Conservation (phyloP, 305 asterid genomes). For the Solanum hybrid region DNA sequence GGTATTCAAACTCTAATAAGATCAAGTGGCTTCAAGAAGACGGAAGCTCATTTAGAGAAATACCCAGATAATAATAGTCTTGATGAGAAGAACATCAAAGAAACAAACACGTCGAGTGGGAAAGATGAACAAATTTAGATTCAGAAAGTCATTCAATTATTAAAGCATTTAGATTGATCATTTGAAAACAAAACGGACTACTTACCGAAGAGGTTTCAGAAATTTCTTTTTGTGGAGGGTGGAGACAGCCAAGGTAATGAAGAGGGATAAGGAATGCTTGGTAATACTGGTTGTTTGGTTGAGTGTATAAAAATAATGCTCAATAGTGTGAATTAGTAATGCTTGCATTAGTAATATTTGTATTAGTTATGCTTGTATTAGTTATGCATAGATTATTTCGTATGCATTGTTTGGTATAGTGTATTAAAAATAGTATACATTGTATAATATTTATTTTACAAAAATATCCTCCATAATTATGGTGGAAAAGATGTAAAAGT, state of each 20-base stretch:
- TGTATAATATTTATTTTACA: too few species aligned
- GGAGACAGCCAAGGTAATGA: neutral
- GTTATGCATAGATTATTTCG: too few species aligned
- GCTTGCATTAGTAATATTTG: too few species aligned
- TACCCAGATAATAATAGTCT: neutral
- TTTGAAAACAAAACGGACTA: neutral
- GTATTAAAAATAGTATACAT: too few species aligned
- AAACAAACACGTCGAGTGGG: neutral
- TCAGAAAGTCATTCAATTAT: neutral
- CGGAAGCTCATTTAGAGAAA: neutral
- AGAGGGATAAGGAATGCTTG: neutral
- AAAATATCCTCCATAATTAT: too few species aligned
- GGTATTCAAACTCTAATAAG: neutral
- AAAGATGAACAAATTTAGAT: neutral
- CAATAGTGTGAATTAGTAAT: too few species aligned
- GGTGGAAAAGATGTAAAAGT: too few species aligned
- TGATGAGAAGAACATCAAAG: neutral
- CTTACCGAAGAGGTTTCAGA: neutral
- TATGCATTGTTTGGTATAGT: too few species aligned
- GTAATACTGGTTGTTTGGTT: neutral
- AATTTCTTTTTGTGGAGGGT: neutral
- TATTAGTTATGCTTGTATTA: too few species aligned
- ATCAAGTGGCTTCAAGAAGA: neutral
- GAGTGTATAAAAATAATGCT: too few species aligned
- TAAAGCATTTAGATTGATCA: neutral